Base-by-base conservation (phyloP, 176 grass and related monocot species). In the Oryza punctata region DNA sequence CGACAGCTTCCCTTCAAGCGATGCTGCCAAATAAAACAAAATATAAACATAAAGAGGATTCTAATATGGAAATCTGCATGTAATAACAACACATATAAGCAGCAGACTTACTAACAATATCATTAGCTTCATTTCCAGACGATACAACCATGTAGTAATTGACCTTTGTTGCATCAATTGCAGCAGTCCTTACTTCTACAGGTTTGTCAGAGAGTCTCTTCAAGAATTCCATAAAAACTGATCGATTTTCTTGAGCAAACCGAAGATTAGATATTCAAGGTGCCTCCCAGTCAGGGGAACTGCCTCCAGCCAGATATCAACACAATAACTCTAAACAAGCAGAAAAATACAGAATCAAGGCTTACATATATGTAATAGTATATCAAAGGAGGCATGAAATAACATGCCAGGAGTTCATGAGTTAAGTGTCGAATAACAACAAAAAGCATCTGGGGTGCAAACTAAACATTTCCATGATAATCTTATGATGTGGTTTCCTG, bases 401-500 rank as follows among this genome's bases (percentile, higher is more conserved):
- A 69, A 38, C 85, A 77, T 95, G 95, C 96, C 15, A 90, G 86
- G 72, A 98, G 90, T 82, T 98, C 93, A 78, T 91, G 88, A 72
- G 73, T 91, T 68, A 98, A 90, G 76, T 85, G 81, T 74, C 93
- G 96, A 84, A 98, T 93, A 76, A 98, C 89, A 84, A 79, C 73
- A 70, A 86, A 90, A 54, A 95, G 90, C 85, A 93, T 93, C 32
- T 75, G 78, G 57, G 93, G 96, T 79, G 92, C 90, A 84, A 82
- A 91, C 80, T 89, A 88, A 91, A 95, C 77, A 98, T 84, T 88
- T 98, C 93, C 74, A 95, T 45, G 86, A 98, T 95, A 91, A 98
- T 68, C 79, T 86, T 85, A 85, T 93, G 95, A 71, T 94, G 83
- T 66, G 68, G 37, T 87, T 89, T 94, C 67, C 63, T 82, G 45